Conservation (phyloP, 108 stramenopile species). For the Cyclotella baltica region DNA sequence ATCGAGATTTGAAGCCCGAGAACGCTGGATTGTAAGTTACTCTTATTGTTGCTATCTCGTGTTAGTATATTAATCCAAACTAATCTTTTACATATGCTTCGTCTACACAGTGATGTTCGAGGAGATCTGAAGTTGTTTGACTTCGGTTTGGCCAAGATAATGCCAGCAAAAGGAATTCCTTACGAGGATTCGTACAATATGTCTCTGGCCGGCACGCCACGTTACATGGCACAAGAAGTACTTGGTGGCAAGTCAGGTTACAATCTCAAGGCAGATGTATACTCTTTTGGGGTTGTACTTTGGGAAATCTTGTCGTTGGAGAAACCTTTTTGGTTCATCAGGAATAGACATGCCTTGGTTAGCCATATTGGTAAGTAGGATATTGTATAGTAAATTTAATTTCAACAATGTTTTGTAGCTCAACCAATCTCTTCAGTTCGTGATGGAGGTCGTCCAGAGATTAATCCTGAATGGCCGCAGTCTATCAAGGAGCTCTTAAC, state of each 20-base stretch:
- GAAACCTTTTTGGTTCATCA: slow-evolving; percentile 25
- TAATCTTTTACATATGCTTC: background rate
- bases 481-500: slow-evolving; percentile 24
- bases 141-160: slow-evolving; percentile 61
- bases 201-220: slow-evolving; percentile 42
- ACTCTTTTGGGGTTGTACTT: slow-evolving; percentile 50
- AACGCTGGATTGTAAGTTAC: slow-evolving; percentile 52
- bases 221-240: slow-evolving; percentile 53
- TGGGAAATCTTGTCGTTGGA: slow-evolving; percentile 51
- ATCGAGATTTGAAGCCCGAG: slow-evolving; percentile 49
- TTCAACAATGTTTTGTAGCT: background rate
- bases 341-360: slow-evolving; percentile 20
- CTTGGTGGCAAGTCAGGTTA: slow-evolving; percentile 19
- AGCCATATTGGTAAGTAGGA: slow-evolving; percentile 26
- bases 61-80: background rate
- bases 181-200: slow-evolving; percentile 32
- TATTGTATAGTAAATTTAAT: background rate
- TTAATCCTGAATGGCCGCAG: slow-evolving; percentile 17
- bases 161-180: slow-evolving; percentile 46
- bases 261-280: slow-evolving; percentile 58
- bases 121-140: slow-evolving; percentile 66
- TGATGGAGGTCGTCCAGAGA: slow-evolving; percentile 23
- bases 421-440: background rate
- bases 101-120: background rate
- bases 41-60: background rate